These are phyloP conservation scores for Avena eriantha DNA, from an alignment of 176 grass and related monocot species.

Conservation along the genomic window DNA sequence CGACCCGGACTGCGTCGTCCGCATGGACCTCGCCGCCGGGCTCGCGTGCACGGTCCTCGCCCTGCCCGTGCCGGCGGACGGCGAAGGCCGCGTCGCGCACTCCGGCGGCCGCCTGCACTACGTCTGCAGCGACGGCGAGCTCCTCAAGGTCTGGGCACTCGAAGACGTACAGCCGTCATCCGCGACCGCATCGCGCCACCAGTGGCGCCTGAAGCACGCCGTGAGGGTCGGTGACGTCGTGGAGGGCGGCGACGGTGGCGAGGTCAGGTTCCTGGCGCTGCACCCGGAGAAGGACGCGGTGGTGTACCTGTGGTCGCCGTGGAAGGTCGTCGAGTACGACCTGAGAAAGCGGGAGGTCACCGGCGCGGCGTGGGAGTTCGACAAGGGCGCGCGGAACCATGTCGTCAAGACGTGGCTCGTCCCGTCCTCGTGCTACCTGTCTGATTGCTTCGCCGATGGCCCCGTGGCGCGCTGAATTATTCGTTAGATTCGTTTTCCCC, in stretches of 20 bases:
- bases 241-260: neutral
- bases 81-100: slow-evolving; percentile 41
- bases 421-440: slow-evolving; percentile 54
- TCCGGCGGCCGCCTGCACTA: slow-evolving; percentile 56
- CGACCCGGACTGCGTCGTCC: slow-evolving; percentile 46
- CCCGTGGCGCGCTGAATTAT: neutral
- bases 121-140: slow-evolving; percentile 27
- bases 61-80: slow-evolving; percentile 47
- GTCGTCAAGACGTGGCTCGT: slow-evolving; percentile 65
- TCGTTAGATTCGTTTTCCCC: neutral
- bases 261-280: slow-evolving; percentile 57
- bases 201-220: slow-evolving; percentile 52
- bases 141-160: slow-evolving; percentile 58
- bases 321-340: slow-evolving; percentile 59
- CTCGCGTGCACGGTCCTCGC: slow-evolving; percentile 31
- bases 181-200: no score
- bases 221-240: slow-evolving; percentile 23
- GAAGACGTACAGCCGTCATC: neutral
- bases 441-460: slow-evolving; percentile 40
- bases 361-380: slow-evolving; percentile 47
- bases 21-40: slow-evolving; percentile 34
- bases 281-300: slow-evolving; percentile 65
- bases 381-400: slow-evolving; percentile 23
- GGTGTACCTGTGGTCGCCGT: slow-evolving; percentile 54
- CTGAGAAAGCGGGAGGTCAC: slow-evolving; percentile 33